Percentiles rank a stretch among this genome's conserved stretches.
These are phyloP conservation scores for Daldinia sp. DNA, from an alignment of 2,329 filamentous ascomycete species.

Conservation along the genomic window DNA sequence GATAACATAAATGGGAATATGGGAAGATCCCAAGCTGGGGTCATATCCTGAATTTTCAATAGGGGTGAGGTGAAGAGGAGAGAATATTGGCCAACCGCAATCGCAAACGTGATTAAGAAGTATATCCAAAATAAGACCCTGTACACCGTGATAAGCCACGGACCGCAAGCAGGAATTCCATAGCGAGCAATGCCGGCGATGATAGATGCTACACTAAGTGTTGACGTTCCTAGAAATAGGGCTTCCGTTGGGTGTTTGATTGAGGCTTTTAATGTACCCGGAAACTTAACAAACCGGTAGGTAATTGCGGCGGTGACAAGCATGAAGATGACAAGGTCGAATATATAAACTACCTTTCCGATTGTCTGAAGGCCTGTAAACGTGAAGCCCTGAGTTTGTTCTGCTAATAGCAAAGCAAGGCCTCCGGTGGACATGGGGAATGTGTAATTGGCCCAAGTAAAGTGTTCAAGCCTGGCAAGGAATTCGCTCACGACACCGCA, in stretches of 20 bases:
- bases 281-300: slow-evolving; percentile 55
- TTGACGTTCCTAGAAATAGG: slow-evolving; percentile 53
- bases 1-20: slow-evolving; percentile 49
- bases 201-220: slow-evolving; percentile 54
- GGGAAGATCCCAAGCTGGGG: slow-evolving; percentile 50
- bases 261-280: slow-evolving; percentile 54
- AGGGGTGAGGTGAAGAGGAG: slow-evolving; percentile 50
- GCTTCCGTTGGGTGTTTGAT: slow-evolving; percentile 60
- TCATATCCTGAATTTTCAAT: slow-evolving; percentile 50
- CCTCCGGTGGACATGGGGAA: slow-evolving; percentile 58
- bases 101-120: slow-evolving; percentile 50
- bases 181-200: slow-evolving; percentile 52
- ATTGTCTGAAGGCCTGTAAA: slow-evolving; percentile 60
- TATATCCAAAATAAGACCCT: slow-evolving; percentile 54
- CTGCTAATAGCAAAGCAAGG: slow-evolving; percentile 53
- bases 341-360: slow-evolving; percentile 59
- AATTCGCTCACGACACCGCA: slow-evolving; percentile 23
- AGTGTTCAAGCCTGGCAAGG: slow-evolving; percentile 47
- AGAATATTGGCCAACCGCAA: slow-evolving; percentile 51
- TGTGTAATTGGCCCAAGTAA: slow-evolving; percentile 59
- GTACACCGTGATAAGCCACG: slow-evolving; percentile 52
- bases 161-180: slow-evolving; percentile 49
- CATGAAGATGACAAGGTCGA: slow-evolving; percentile 58
- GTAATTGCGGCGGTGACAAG: slow-evolving; percentile 47
- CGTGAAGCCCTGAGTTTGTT: slow-evolving; percentile 50